Evolutionary conservation across 2,329 filamentous ascomycete species (phyloP).

Genomic region (Alternaria sp.): DNA sequence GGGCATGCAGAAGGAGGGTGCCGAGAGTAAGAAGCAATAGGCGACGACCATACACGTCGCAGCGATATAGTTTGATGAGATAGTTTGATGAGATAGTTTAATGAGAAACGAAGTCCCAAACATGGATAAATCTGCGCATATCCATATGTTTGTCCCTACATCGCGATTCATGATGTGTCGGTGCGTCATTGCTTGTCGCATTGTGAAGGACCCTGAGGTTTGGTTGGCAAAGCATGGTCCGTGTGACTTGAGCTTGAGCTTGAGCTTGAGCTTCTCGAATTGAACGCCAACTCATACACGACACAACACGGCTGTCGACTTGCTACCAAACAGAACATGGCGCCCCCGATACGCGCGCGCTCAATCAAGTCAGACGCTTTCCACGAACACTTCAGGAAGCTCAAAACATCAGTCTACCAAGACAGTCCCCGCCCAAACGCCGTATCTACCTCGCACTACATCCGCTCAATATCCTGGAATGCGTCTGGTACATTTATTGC

Average conservation of each 20-base stretch:
- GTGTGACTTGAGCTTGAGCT: not conserved
- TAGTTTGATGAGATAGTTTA: too few species aligned
- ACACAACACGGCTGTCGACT: not conserved
- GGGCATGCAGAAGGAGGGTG: constrained; percentile 67
- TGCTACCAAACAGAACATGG: constrained; percentile 30
- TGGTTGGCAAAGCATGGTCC: constrained; percentile 9
- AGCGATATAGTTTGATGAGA: not conserved
- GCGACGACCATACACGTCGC: not conserved
- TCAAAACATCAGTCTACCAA: constrained; percentile 75
- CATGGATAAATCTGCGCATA: too few species aligned
- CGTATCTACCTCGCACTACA: constrained; percentile 45
- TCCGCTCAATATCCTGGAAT: constrained; percentile 89
- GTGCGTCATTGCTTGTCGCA: not conserved
- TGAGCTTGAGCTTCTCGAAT: constrained; percentile 5
- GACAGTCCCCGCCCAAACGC: constrained; percentile 50
- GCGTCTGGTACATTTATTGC: constrained; percentile 84
- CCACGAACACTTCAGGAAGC: constrained; percentile 69
- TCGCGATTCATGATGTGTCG: not conserved
- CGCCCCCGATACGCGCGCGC: constrained; percentile 59
- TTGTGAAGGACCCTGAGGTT: not conserved
- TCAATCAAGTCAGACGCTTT: constrained; percentile 76
- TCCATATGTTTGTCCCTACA: not conserved
- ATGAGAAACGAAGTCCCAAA: not conserved
- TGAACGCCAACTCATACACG: not conserved
- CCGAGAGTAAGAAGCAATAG: constrained; percentile 38